Evolutionary conservation across 208 protist genomes (phyloP).

Genomic region (Trypanosomatidae sp.): DNA sequence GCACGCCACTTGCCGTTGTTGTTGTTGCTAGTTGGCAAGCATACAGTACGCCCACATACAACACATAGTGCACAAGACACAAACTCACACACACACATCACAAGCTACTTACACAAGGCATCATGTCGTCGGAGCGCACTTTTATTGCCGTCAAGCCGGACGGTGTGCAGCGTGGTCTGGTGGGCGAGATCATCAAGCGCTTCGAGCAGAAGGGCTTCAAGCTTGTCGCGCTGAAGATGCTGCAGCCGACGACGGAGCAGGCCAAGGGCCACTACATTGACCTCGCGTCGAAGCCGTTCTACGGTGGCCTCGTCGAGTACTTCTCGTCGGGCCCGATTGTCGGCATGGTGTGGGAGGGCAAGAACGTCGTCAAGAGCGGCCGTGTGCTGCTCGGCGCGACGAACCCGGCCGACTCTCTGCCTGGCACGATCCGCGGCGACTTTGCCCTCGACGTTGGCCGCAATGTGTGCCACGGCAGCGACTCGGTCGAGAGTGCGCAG

Average conservation of each 20-base stretch:
- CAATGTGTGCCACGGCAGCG: slow-evolving; percentile 97
- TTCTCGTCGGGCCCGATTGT: slow-evolving; percentile 95
- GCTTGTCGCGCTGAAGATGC: slow-evolving; percentile 91
- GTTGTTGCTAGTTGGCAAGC: slow-evolving; percentile 1
- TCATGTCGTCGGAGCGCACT: slow-evolving; percentile 84
- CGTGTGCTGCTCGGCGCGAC: slow-evolving; percentile 94
- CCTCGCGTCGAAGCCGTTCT: slow-evolving; percentile 90
- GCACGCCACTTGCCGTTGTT: not conserved
- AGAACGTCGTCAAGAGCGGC: slow-evolving; percentile 88
- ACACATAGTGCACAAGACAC: not conserved
- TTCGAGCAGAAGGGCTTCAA: slow-evolving; percentile 95
- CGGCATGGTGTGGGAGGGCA: slow-evolving; percentile 97
- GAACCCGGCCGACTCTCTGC: slow-evolving; percentile 86
- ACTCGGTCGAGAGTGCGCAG: slow-evolving; percentile 87
- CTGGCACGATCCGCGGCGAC: slow-evolving; percentile 97
- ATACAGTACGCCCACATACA: not conserved
- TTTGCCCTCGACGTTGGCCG: slow-evolving; percentile 90
- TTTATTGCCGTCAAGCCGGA: slow-evolving; percentile 95
- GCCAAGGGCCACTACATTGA: slow-evolving; percentile 87
- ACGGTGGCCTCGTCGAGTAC: slow-evolving; percentile 87
- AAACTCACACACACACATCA: not conserved
- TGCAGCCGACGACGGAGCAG: slow-evolving; percentile 66
- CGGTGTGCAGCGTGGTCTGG: slow-evolving; percentile 89
- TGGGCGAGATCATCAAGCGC: slow-evolving; percentile 92
- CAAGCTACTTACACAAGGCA: not conserved